Evolutionary conservation across 352 stramenopile genomes (phyloP), one percentile per base, ranked within the genome.

Genomic region (Peronospora farinosa): DNA sequence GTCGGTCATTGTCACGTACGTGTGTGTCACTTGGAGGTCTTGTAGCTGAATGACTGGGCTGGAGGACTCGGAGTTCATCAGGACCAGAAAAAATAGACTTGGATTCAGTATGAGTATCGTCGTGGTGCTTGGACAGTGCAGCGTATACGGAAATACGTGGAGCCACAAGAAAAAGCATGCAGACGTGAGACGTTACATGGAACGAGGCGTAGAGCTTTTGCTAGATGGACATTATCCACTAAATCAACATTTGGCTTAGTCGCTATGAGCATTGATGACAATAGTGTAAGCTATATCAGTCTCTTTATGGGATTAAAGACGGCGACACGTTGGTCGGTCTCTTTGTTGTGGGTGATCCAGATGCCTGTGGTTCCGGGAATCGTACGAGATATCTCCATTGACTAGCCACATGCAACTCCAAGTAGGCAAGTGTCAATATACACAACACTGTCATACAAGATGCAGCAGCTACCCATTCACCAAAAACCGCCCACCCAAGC

Each of bases 321-420:
- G 30, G 36, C 16, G 47, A 59, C 28, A 40, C 46, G 33, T 61
- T 38, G 15, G 46, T 54, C 31, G 57, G 30, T 6, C 51, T 50
- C 23, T 41, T 58, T 19, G 32, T 8, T 38, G 49, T 41, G 15
- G 47, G 50, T 3, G 60, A 61, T 27, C 36, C 49, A 7, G 59
- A n/a, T 6, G 36, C 11, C 7, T 57, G 55, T 5, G 58, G 44
- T 40, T 82, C 68, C 0, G 72, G 72, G 37, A 86, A 81, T 17
- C 72, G 76, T 47, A 88, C 71, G 45, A 88, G 75, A 23, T 86
- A 86, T 46, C 75, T 59, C 77, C 78, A 91, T 28, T 69, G 59
- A 57, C 76, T 85, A 23, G 77, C 67, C 23, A 91, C 54, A 15
- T 67, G 69, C 23, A 86, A 58, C 43, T 85, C 66, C 51, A 78